phyloP scores from a whole-genome alignment of 2,329 filamentous ascomycete species.

The Exophiala calicioides region DNA sequence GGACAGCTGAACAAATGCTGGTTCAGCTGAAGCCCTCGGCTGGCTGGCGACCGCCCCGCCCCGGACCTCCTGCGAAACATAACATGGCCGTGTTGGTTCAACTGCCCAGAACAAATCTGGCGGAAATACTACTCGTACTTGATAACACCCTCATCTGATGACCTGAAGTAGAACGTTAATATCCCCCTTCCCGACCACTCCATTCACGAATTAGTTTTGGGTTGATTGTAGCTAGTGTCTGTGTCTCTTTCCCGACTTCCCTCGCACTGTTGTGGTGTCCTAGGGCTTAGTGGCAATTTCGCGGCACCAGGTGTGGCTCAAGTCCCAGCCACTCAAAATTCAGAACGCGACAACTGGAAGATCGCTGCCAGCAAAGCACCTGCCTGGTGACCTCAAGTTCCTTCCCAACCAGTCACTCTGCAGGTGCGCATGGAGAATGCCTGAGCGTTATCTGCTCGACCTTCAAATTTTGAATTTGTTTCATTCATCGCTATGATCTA shows the following conservation, averaged over 20 bases:
- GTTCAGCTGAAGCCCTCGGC: too few relatives aligned
- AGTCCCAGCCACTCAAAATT: constrained; percentile 24
- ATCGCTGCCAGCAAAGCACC: constrained; percentile 18
- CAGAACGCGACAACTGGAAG: constrained; percentile 19
- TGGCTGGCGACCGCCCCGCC: too few relatives aligned
- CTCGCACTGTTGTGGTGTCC: background rate
- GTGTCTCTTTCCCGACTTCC: background rate
- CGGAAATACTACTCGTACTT: too few relatives aligned
- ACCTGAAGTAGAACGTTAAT: too few relatives aligned
- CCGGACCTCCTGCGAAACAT: too few relatives aligned
- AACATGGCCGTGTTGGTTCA: too few relatives aligned
- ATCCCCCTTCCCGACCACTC: too few relatives aligned
- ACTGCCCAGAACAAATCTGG: too few relatives aligned
- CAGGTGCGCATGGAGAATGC: constrained; percentile 1
- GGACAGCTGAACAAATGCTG: too few relatives aligned
- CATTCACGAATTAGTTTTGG: too few relatives aligned
- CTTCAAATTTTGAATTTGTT: background rate
- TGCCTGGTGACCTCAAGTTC: background rate
- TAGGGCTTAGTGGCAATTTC: constrained; percentile 2
- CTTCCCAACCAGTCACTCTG: background rate
- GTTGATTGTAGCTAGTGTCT: too few relatives aligned
- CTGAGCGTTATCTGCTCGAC: constrained; percentile 6
- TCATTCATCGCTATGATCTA: constrained; percentile 10
- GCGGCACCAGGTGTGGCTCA: constrained; percentile 3
- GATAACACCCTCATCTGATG: too few relatives aligned